Evolutionary conservation across 805 yeast species (phyloP).

Genomic region (Maudiozyma barnettii): DNA sequence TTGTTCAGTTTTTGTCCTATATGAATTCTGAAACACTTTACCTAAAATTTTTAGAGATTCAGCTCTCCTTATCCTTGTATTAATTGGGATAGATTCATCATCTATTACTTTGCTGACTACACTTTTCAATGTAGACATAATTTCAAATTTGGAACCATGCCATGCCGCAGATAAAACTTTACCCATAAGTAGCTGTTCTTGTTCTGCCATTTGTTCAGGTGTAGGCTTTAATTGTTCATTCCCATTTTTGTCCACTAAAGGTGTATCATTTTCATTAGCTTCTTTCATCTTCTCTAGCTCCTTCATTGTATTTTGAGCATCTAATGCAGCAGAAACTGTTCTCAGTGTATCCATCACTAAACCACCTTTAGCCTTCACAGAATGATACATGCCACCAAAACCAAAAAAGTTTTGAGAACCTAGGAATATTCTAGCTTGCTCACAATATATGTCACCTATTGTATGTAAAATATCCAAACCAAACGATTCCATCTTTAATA

Average conservation of each 20-base stretch:
- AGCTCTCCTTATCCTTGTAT: conserved; percentile 49
- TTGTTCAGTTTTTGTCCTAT: conserved; percentile 58
- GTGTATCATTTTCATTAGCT: conserved; percentile 33
- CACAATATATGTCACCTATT: conserved; percentile 57
- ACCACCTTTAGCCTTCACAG: conserved; percentile 64
- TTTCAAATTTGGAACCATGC: conserved; percentile 74
- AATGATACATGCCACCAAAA: conserved; percentile 62
- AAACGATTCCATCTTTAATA: conserved; percentile 71
- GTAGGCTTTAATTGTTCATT: conserved; percentile 51
- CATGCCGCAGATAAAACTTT: conserved; percentile 78
- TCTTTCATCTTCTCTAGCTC: conserved; percentile 62
- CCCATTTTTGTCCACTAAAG: conserved; percentile 37
- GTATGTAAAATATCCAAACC: conserved; percentile 76
- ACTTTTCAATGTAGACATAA: conserved; percentile 58
- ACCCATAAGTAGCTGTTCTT: conserved; percentile 68
- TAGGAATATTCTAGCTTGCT: conserved; percentile 55
- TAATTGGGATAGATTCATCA: conserved; percentile 42
- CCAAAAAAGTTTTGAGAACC: conserved; percentile 58
- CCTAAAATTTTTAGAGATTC: conserved; percentile 54
- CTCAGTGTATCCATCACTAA: conserved; percentile 63
- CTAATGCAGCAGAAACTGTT: conserved; percentile 63
- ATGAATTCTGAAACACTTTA: conserved; percentile 46
- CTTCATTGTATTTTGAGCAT: conserved; percentile 71
- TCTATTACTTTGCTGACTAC: conserved; percentile 60
- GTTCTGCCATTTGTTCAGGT: conserved; percentile 54